phyloP scores from a whole-genome alignment of 2,329 filamentous ascomycete species.

The Sordariomycetes sp. region DNA sequence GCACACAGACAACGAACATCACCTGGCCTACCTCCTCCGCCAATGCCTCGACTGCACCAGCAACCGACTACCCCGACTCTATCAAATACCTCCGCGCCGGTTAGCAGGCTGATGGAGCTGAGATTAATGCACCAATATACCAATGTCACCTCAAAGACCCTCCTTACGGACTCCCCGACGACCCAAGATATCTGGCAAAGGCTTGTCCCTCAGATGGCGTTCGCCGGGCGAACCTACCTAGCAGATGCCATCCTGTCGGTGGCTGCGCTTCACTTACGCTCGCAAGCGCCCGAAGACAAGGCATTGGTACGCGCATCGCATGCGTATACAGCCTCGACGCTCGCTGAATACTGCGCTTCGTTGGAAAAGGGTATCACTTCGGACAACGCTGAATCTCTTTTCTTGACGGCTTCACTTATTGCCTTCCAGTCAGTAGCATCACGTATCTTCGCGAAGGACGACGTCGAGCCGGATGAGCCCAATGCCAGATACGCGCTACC shows the following conservation, averaged over 20 bases:
- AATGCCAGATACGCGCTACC: slow-evolving; percentile 46
- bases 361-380: slow-evolving; percentile 48
- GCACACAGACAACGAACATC: neutral
- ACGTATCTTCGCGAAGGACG: slow-evolving; percentile 51
- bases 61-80: slow-evolving; percentile 15
- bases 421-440: slow-evolving; percentile 58
- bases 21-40: slow-evolving; percentile 6
- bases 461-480: slow-evolving; percentile 28
- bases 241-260: slow-evolving; percentile 57
- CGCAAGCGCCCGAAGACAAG: slow-evolving; percentile 46
- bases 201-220: slow-evolving; percentile 52
- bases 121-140: slow-evolving; percentile 58
- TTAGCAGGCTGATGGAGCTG: slow-evolving; percentile 47
- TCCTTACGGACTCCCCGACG: slow-evolving; percentile 41
- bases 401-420: slow-evolving; percentile 54
- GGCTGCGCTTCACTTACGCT: slow-evolving; percentile 53
- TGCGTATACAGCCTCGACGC: slow-evolving; percentile 54
- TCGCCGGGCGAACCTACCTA: slow-evolving; percentile 47
- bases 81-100: slow-evolving; percentile 20
- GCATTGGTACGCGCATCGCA: slow-evolving; percentile 53
- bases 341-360: slow-evolving; percentile 49
- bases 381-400: slow-evolving; percentile 52
- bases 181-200: slow-evolving; percentile 51
- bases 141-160: slow-evolving; percentile 48
- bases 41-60: slow-evolving; percentile 19